Conservation (phyloP, 768 basidiomycete species). For the Russula lepida region DNA sequence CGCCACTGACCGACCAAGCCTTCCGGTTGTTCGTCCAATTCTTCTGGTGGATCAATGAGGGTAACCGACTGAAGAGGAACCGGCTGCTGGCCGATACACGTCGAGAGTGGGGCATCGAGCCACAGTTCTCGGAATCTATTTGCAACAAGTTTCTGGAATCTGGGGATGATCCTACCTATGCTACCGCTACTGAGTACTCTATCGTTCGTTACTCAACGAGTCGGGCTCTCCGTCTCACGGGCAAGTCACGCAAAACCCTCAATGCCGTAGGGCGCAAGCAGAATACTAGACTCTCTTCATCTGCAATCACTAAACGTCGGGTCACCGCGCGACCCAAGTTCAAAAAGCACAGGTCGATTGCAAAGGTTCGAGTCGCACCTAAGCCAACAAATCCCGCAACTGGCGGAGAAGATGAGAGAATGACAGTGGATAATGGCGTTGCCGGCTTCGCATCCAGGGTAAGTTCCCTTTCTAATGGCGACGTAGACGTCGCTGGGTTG, state of each 20-base stretch:
- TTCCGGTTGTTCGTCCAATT: conserved; percentile 24
- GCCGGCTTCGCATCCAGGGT: neutral
- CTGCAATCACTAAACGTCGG: neutral
- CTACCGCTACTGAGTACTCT: neutral
- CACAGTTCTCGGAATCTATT: neutral
- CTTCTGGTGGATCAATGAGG: conserved; percentile 22
- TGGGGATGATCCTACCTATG: neutral
- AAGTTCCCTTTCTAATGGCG: neutral
- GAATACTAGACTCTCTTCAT: neutral
- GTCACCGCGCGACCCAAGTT: neutral
- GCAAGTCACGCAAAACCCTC: neutral
- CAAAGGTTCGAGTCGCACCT: neutral
- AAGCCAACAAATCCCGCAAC: neutral
- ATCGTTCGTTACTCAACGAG: neutral
- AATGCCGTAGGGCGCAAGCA: neutral
- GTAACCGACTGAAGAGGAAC: neutral
- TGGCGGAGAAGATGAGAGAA: neutral
- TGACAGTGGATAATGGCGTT: neutral
- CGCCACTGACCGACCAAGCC: neutral
- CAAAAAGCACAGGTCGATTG: neutral
- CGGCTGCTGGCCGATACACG: conserved; percentile 4
- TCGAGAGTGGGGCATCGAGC: conserved; percentile 10
- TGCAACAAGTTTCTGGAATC: neutral
- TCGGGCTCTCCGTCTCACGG: neutral
- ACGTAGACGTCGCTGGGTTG: neutral